These are phyloP conservation scores for Magnusiomyces suaveolens DNA, from an alignment of 1,139 yeast genomes.

Conservation along the genomic window DNA sequence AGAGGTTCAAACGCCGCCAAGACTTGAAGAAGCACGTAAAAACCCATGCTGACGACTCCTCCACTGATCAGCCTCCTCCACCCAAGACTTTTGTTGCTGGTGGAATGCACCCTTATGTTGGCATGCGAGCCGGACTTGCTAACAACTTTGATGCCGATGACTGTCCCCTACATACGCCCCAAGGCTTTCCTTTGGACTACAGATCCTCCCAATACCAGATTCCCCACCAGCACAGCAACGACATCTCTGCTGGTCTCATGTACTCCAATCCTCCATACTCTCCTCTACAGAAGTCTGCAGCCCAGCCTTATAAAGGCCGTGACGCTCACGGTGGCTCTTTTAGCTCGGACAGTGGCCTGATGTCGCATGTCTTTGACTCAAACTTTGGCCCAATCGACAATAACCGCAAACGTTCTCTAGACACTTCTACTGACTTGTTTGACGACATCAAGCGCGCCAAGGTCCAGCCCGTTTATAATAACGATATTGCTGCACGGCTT, in stretches of 20 bases:
- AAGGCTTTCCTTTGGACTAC: slow-evolving; percentile 11
- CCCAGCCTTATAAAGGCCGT: slow-evolving; percentile 10
- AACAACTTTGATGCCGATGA: slow-evolving; percentile 4
- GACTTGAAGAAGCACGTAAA: slow-evolving; percentile 88
- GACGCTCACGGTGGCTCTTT: background rate
- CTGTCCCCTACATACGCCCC: slow-evolving; percentile 9
- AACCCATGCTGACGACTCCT: slow-evolving; percentile 60
- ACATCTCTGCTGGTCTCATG: slow-evolving; percentile 5
- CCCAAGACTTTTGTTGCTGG: background rate
- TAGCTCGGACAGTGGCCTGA: background rate
- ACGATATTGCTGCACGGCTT: slow-evolving; percentile 52
- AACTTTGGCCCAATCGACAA: background rate
- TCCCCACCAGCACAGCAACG: background rate
- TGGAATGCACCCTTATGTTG: slow-evolving; percentile 1
- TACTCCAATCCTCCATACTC: background rate
- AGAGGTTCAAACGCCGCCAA: slow-evolving; percentile 89
- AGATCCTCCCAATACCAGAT: slow-evolving; percentile 1
- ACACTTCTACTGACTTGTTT: slow-evolving; percentile 37
- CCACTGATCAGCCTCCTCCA: background rate
- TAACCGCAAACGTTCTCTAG: slow-evolving; percentile 31
- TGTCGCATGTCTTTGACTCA: slow-evolving; percentile 4
- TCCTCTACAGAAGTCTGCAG: background rate
- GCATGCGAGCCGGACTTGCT: background rate
- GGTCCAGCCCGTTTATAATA: slow-evolving; percentile 48
- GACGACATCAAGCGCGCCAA: slow-evolving; percentile 50